phyloP scores from a whole-genome alignment of 2,329 filamentous ascomycete genomes.

The Gnomoniopsis smithogilvyi region DNA sequence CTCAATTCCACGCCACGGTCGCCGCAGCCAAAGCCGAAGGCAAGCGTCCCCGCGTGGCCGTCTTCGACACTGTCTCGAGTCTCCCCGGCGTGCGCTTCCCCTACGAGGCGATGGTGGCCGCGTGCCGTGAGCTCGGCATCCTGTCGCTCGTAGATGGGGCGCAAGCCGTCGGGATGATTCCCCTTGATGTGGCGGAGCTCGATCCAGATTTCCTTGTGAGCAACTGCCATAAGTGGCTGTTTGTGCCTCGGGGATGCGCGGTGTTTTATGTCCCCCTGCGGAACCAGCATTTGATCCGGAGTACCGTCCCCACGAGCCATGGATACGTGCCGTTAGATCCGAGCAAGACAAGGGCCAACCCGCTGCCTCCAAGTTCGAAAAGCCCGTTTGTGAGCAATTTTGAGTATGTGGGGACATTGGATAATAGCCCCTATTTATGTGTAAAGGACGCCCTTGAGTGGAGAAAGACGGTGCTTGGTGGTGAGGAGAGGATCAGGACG shows the following conservation, averaged over 20 bases:
- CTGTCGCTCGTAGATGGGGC: slow-evolving; percentile 80
- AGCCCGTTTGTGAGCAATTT: slow-evolving; percentile 67
- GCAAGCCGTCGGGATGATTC: slow-evolving; percentile 78
- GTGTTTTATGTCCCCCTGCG: slow-evolving; percentile 74
- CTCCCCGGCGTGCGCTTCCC: slow-evolving; percentile 78
- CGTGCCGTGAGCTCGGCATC: slow-evolving; percentile 65
- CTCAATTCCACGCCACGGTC: slow-evolving; percentile 58
- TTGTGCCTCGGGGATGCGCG: slow-evolving; percentile 74
- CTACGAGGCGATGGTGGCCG: slow-evolving; percentile 62
- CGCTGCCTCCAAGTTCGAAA: slow-evolving; percentile 45
- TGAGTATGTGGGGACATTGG: slow-evolving; percentile 72
- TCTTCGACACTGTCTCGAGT: slow-evolving; percentile 80
- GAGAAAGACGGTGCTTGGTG: slow-evolving; percentile 65
- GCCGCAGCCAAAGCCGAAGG: slow-evolving; percentile 48
- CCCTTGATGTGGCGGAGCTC: slow-evolving; percentile 61
- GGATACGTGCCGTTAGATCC: slow-evolving; percentile 57
- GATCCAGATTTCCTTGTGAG: slow-evolving; percentile 83
- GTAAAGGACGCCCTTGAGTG: slow-evolving; percentile 70
- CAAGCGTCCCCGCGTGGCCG: slow-evolving; percentile 61
- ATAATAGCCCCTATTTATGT: slow-evolving; percentile 69
- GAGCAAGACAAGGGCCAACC: slow-evolving; percentile 29
- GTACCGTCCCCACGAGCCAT: slow-evolving; percentile 76
- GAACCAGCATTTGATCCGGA: slow-evolving; percentile 73
- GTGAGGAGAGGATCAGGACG: slow-evolving; percentile 64
- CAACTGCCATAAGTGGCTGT: slow-evolving; percentile 92